Base-by-base conservation (phyloP, 805 yeast genomes). In the Myxozyma sirexii region DNA sequence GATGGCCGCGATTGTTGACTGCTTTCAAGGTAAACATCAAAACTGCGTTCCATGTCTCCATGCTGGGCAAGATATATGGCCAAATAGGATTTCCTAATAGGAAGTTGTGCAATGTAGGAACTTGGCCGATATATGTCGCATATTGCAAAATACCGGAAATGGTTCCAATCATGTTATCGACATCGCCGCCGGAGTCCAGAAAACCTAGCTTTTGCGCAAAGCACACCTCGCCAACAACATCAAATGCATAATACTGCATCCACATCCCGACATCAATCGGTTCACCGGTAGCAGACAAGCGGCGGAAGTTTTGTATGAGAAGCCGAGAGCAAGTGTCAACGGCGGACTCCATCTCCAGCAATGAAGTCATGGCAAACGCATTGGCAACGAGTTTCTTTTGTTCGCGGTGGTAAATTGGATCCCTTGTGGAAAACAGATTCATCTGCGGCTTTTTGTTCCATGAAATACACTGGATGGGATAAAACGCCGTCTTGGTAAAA, bases 381-480 rank as follows among this genome's bases (percentile, higher is more conserved):
- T 38, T 38, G 6, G 54, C 54, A 19, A 50, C 54, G 10, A 50
- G 54, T 21, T 50, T 50, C 53, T 50, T 50, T 19, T 50, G 54
- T 3, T 50, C 46, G 24, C 54, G 54, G 54, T 50, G 54, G 46
- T 50, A 50, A 10, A 15, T 24, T 10, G 45, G 54, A 24, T 50
- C 54, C 26, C 23, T 17, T 8, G 54, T 38, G 6, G 45, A 38
- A 26, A 50, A 50, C 2, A 50, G 38, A 23, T 38, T 38, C 35
- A 38, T 23, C 26, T 69, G 71, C 24, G 59, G 45, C 44, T 54
- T 47, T 23, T 24, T 42, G 21, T 42, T 31, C 48, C 56, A 52
- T 24, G 56, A 42, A 31, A 52, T 52, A 31, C 49, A 41, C 24
- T 24, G 43, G 27, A 51, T 27, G 7, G 46, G 47, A 21, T 51